Evolutionary conservation across 2,329 filamentous ascomycete genomes (phyloP).

Genomic region (Alternaria viburni): DNA sequence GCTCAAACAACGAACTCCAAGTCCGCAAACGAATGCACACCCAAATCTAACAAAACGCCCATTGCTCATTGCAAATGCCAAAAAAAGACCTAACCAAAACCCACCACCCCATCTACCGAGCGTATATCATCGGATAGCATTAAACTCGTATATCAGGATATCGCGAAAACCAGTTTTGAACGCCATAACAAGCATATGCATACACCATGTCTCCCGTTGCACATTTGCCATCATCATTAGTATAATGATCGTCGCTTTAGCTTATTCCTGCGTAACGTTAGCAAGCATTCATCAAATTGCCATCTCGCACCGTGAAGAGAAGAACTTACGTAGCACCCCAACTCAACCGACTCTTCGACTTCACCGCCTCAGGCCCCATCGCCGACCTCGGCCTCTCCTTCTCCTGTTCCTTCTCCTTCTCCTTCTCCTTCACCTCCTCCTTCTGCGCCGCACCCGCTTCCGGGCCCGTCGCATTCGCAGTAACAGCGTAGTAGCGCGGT

Average conservation of each 20-base stretch:
- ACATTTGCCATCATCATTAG: too few relatives aligned
- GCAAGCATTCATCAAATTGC: background rate
- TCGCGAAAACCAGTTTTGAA: background rate
- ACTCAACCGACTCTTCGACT: slow-evolving; percentile 19
- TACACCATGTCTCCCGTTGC: background rate
- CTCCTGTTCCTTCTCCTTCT: background rate
- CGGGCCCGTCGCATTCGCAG: background rate
- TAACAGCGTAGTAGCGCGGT: slow-evolving; percentile 25
- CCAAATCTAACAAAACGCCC: background rate
- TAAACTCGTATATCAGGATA: slow-evolving; percentile 1
- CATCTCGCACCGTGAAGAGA: background rate
- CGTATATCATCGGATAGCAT: background rate
- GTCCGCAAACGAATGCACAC: background rate
- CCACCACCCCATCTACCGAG: background rate
- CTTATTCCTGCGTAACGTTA: slow-evolving; percentile 16
- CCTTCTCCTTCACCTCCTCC: background rate
- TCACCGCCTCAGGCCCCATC: slow-evolving; percentile 4
- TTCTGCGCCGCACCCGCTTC: background rate
- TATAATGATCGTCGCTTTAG: slow-evolving; percentile 19
- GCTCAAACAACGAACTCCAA: too few relatives aligned
- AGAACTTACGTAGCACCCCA: slow-evolving; percentile 35
- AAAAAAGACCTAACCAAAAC: background rate
- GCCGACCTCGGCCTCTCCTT: slow-evolving; percentile 13
- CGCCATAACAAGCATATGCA: background rate
- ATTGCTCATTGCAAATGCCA: background rate